Evolutionary conservation across 2,329 filamentous ascomycete genomes (phyloP), one percentile per base, ranked within the genome.

Genomic region (Exophiala alcalophila): DNA sequence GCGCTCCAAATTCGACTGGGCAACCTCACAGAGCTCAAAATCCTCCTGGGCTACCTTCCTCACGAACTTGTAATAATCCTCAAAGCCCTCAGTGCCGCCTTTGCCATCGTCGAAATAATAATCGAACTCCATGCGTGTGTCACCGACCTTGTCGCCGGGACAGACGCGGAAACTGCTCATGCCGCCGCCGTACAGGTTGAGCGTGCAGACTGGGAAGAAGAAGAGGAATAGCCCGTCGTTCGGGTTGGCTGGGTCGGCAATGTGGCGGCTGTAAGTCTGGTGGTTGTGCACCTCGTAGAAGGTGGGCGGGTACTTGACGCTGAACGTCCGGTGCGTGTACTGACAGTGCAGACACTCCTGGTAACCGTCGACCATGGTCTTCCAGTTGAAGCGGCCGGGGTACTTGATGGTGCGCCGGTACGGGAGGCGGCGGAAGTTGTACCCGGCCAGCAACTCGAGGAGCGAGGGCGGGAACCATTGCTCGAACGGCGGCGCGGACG

Each of bases 311-410:
- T 78, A 79, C 48, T 67, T 70, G 44, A 74, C 64, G 14, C 69
- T 71, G 58, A 78, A 78, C 4, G 71, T 71, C 0, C 73, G 74
- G 47, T 79, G 76, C 0, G 76, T 77, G 58, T 78, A 78, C 54
- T 74, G 70, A 60, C 74, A 78, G 56, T 78, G 74, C 14, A 78
- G 65, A 49, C 76, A 79, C 59, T 78, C 76, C 57, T 78, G 74
- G 48, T 75, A 78, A 5, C 74, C 74, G 46, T 78, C 74, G 16
- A 78, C 72, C 73, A 77, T 77, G 0, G 74, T 77, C 55, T 78
- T 78, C 74, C 74, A 78, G 56, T 79, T 79, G 63, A 78, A 78
- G 0, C 66, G 65, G 3, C 76, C 75, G 36, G 72, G 66, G 41
- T 78, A 79, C n/a, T 66, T 68, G 49, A 78, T 73, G 29, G 71